Base-by-base conservation (phyloP, 768 basidiomycete species). In the Pleurotus pulmonarius region DNA sequence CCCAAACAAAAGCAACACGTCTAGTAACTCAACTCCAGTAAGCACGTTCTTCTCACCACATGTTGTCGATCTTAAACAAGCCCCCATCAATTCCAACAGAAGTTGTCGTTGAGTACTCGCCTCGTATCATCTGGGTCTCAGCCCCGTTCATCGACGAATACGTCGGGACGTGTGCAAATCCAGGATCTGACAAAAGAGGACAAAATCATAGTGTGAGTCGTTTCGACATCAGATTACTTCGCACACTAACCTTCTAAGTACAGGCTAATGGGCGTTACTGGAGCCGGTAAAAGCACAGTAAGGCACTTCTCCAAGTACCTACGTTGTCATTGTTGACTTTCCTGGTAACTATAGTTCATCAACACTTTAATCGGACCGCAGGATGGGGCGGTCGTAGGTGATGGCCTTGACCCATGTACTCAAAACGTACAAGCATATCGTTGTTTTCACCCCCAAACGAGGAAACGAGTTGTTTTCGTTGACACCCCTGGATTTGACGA, bases 191-290 rank as follows among this genome's bases (percentile, higher is more conserved):
- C 29, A 11, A 34, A 34, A 34, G 15, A 29, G 16, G 56, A 58
- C 25, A 52, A 34, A 8, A 20, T 58, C 40, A 52, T 52, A 22
- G 24, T 45, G 56, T 58, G 46, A 18, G 56, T 47, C 3, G 13
- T 22, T 15, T 22, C 13, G 3, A 11, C 41, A 15, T 18, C 29
- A 15, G 24, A 45, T 24, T 16, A 11, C 11, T 18, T 18, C 18
- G 24, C 20, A 18, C 13, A 13, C 25, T 26, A 26, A 18, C 22
- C 51, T 38, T 6, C 45, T 5, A 18, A 16, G 13, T 18, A 25
- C 45, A 67, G 66, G 12, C 57, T 67, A 9, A 63, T 67, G 62
- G 66, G 66, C 16, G 59, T 62, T 9, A 64, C 62, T 3, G 66
- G 65, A 3, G 56, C 58, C 2, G 66, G 66, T 24, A 67, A 66